phyloP scores from a whole-genome alignment of 306 rosid species.

The Dryas drummondii region DNA sequence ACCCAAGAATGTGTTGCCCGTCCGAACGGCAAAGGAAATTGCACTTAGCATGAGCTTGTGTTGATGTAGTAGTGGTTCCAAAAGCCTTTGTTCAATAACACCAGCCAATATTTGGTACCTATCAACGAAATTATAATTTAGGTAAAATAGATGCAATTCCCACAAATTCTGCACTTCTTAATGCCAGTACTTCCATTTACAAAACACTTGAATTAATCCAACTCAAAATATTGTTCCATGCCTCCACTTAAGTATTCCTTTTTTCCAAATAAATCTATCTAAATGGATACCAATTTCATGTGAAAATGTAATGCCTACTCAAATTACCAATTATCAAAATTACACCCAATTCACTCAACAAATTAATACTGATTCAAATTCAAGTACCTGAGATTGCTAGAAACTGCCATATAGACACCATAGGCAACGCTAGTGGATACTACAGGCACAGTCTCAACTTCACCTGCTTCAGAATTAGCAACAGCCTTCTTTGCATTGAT shows the following conservation, averaged over 20 bases:
- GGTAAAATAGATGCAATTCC: not conserved
- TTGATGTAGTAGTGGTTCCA: conserved; percentile 78
- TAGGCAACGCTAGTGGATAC: conserved; percentile 78
- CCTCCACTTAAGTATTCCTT: not conserved
- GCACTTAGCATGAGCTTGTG: conserved; percentile 80
- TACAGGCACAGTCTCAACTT: conserved; percentile 77
- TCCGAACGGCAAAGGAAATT: conserved; percentile 71
- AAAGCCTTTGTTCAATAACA: conserved; percentile 69
- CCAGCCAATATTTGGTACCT: conserved; percentile 87
- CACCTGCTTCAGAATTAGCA: conserved; percentile 51
- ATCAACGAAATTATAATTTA: conserved; percentile 21
- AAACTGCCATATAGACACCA: conserved; percentile 91
- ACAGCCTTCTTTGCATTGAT: conserved; percentile 90
- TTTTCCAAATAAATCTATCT: not conserved
- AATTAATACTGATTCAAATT: not conserved
- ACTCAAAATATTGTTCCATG: not conserved
- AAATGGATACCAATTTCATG: not conserved
- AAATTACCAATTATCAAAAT: not conserved
- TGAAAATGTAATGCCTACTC: too few species aligned
- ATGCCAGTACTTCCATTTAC: not conserved
- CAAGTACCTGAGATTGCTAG: conserved; percentile 87
- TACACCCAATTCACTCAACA: not conserved
- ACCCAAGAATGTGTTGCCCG: conserved; percentile 84
- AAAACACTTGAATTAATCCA: not conserved
- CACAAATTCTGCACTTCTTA: conserved; percentile 10